A percentile compares a stretch with the other conserved stretches of the same genome.
These are phyloP conservation scores for Alternaria atra DNA, from an alignment of 2,329 filamentous ascomycete genomes.

Conservation along the genomic window DNA sequence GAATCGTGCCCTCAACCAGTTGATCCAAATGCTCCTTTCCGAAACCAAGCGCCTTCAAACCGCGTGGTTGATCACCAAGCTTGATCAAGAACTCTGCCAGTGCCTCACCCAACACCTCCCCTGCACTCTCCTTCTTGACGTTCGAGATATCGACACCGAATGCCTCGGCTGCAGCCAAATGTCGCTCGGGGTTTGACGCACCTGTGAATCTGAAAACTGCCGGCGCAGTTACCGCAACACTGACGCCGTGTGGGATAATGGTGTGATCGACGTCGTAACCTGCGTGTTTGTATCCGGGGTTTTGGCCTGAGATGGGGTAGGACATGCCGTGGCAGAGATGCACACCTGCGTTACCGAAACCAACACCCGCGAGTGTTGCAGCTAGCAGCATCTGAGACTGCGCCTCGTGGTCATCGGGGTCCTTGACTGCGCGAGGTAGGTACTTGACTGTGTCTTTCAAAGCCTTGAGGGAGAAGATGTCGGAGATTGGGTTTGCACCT, in stretches of 20 bases:
- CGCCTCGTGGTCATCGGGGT: constrained; percentile 91
- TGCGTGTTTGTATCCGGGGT: constrained; percentile 85
- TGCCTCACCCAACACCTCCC: constrained; percentile 86
- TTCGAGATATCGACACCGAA: constrained; percentile 91
- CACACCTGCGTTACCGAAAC: constrained; percentile 97
- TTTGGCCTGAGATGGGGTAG: constrained; percentile 95
- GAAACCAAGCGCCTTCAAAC: constrained; percentile 86
- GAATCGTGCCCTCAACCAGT: constrained; percentile 92
- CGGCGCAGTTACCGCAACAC: constrained; percentile 90
- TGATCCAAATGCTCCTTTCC: constrained; percentile 76
- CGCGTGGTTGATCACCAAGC: constrained; percentile 89
- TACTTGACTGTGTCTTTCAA: constrained; percentile 88
- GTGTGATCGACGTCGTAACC: constrained; percentile 82
- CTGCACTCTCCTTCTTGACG: constrained; percentile 88
- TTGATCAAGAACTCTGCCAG: constrained; percentile 80
- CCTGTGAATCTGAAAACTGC: constrained; percentile 95
- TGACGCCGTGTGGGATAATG: constrained; percentile 95
- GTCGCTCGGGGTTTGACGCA: constrained; percentile 89
- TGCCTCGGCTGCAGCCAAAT: constrained; percentile 85
- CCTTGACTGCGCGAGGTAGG: constrained; percentile 83
- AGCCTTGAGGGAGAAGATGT: constrained; percentile 93
- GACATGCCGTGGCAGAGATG: constrained; percentile 93
- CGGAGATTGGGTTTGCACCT: constrained; percentile 95
- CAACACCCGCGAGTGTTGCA: constrained; percentile 91
- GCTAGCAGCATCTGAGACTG: constrained; percentile 96